Conservation (phyloP, 257 asterid genomes). For the Fraxinus cuspidata region DNA sequence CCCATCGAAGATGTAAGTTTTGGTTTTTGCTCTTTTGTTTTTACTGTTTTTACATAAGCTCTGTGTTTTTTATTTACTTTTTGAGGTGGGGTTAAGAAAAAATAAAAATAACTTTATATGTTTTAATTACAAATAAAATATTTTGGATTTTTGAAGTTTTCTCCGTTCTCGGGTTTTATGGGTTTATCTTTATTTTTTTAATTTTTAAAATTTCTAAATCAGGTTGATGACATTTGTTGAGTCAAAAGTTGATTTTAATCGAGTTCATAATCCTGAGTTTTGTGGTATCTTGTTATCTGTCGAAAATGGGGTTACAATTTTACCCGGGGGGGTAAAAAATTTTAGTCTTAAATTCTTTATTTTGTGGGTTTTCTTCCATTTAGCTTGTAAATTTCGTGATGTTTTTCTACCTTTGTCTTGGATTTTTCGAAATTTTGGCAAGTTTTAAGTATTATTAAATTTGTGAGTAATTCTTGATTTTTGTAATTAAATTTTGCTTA, state of each 20-base stretch:
- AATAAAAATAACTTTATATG: too few relatives aligned
- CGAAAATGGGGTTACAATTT: not conserved
- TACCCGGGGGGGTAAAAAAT: not conserved
- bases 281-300: not conserved
- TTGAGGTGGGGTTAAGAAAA: too few relatives aligned
- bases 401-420: too few relatives aligned
- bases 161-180: too few relatives aligned
- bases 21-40: not conserved
- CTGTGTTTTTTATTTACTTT: not conserved
- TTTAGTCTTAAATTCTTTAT: not conserved
- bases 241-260: not conserved
- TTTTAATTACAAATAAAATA: too few relatives aligned
- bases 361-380: too few relatives aligned
- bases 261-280: not conserved
- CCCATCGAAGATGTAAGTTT: conserved; percentile 84
- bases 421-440: too few relatives aligned
- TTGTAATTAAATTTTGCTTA: too few relatives aligned
- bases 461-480: too few relatives aligned
- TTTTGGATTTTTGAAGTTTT: not conserved
- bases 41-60: not conserved
- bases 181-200: not conserved
- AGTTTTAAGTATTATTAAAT: too few relatives aligned
- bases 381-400: too few relatives aligned
- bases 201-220: not conserved
- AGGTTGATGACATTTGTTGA: not conserved